Conservation (phyloP, 2,329 filamentous ascomycete species). For the Aspergillus ustus region DNA sequence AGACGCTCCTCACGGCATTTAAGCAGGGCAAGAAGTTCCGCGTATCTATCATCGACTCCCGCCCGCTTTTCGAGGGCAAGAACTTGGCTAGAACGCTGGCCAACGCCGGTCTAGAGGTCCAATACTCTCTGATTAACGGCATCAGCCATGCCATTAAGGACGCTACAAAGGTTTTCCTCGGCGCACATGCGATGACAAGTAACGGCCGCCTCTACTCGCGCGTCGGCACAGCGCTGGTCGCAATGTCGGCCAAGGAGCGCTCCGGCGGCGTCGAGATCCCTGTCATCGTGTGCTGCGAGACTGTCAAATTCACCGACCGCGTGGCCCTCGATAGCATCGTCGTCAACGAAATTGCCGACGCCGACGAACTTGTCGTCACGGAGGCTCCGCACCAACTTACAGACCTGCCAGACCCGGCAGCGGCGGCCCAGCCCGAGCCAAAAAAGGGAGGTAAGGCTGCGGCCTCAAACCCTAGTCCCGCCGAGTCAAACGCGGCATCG, state of each 20-base stretch:
- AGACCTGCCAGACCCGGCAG: constrained; percentile 34
- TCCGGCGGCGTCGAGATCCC: constrained; percentile 66
- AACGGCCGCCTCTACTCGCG: constrained; percentile 90
- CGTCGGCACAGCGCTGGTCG: constrained; percentile 83
- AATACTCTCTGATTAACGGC: constrained; percentile 81
- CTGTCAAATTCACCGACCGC: constrained; percentile 90
- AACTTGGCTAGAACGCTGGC: constrained; percentile 73
- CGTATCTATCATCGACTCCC: constrained; percentile 81
- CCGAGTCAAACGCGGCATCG: constrained; percentile 28
- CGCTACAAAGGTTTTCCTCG: constrained; percentile 76
- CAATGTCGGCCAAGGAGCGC: constrained; percentile 74
- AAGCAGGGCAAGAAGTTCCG: constrained; percentile 73
- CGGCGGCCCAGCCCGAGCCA: constrained; percentile 27
- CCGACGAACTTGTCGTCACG: constrained; percentile 64
- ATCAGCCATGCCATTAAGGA: constrained; percentile 74
- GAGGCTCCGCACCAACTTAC: constrained; percentile 38
- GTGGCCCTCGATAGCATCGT: constrained; percentile 92
- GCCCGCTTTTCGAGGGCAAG: constrained; percentile 71
- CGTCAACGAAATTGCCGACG: constrained; percentile 85
- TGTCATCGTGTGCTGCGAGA: constrained; percentile 90
- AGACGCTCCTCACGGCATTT: constrained; percentile 75
- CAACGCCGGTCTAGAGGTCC: constrained; percentile 72
- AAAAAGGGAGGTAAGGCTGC: constrained; percentile 39
- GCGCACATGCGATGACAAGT: constrained; percentile 92
- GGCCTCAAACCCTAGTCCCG: constrained; percentile 26